phyloP scores from a whole-genome alignment of 2,329 filamentous ascomycete species.

The Clathrospora elynae region DNA sequence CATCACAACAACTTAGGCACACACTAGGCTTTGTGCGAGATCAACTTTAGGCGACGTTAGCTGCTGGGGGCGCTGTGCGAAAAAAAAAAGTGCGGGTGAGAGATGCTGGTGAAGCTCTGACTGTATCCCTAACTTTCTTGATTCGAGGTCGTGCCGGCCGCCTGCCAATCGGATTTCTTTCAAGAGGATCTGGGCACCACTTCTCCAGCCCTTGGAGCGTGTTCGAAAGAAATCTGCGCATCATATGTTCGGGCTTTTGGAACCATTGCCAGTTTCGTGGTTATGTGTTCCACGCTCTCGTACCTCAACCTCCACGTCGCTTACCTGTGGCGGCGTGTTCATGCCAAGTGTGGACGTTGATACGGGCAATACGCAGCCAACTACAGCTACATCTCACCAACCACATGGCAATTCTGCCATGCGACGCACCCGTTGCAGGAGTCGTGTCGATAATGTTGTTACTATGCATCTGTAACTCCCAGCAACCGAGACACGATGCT shows the following conservation, averaged over 20 bases:
- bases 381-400: slow-evolving; percentile 1
- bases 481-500: slow-evolving; percentile 12
- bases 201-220: slow-evolving; percentile 15
- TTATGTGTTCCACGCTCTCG: slow-evolving; percentile 21
- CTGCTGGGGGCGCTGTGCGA: slow-evolving; percentile 10
- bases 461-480: slow-evolving; percentile 15
- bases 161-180: slow-evolving; percentile 15
- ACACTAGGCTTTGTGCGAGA: slow-evolving; percentile 7
- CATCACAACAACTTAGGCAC: slow-evolving; percentile 4
- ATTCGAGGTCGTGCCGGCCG: slow-evolving; percentile 4
- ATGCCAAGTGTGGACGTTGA: background rate
- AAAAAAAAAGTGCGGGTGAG: slow-evolving; percentile 15
- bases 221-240: slow-evolving; percentile 20
- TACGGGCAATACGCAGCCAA: slow-evolving; percentile 6
- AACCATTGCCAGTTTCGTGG: slow-evolving; percentile 9
- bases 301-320: slow-evolving; percentile 21
- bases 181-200: slow-evolving; percentile 14
- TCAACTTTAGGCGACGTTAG: slow-evolving; percentile 21
- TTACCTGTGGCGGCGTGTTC: slow-evolving; percentile 7
- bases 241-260: slow-evolving; percentile 14
- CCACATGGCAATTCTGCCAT: slow-evolving; percentile 2
- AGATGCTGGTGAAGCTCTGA: slow-evolving; percentile 8
- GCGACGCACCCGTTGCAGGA: background rate
- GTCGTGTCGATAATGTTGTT: slow-evolving; percentile 14
- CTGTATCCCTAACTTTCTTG: slow-evolving; percentile 5